These are phyloP conservation scores for Chloris gayana DNA, from an alignment of 176 grass and related monocot species.

Conservation along the genomic window DNA sequence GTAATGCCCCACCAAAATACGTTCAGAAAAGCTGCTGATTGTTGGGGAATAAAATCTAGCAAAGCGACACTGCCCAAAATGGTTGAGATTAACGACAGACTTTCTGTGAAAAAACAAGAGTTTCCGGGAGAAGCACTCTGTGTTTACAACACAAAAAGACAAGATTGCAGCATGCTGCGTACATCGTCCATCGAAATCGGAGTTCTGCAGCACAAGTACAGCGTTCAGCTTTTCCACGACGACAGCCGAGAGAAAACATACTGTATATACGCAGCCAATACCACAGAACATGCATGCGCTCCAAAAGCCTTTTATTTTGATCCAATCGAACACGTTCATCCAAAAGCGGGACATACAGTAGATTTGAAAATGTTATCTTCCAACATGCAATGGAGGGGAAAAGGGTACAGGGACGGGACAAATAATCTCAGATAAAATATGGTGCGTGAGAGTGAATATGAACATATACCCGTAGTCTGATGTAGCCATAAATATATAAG, in stretches of 20 bases:
- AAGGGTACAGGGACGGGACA: neutral
- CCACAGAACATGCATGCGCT: neutral
- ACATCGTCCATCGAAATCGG: neutral
- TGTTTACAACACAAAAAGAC: neutral
- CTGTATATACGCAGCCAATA: neutral
- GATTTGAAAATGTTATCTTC: conserved; percentile 6
- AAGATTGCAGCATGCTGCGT: neutral
- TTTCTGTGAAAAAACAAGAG: neutral
- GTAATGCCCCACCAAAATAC: neutral
- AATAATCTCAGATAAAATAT: conserved; percentile 22
- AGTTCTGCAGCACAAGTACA: neutral
- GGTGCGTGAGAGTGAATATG: neutral
- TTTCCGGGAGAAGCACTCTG: no score
- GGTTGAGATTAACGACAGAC: neutral
- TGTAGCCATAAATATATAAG: neutral
- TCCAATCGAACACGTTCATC: conserved; percentile 33
- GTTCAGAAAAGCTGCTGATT: conserved; percentile 14
- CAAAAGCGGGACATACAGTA: neutral
- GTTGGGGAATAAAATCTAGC: conserved; percentile 36
- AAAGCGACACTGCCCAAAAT: conserved; percentile 8
- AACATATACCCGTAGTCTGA: neutral
- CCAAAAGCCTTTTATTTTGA: neutral
- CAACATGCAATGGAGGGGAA: neutral
- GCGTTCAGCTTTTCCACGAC: neutral
- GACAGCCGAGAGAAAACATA: neutral